Percentiles rank a stretch among this genome's conserved stretches.
Conservation (phyloP, 1,284 basidiomycete genomes). For the Trametes hirsuta region DNA sequence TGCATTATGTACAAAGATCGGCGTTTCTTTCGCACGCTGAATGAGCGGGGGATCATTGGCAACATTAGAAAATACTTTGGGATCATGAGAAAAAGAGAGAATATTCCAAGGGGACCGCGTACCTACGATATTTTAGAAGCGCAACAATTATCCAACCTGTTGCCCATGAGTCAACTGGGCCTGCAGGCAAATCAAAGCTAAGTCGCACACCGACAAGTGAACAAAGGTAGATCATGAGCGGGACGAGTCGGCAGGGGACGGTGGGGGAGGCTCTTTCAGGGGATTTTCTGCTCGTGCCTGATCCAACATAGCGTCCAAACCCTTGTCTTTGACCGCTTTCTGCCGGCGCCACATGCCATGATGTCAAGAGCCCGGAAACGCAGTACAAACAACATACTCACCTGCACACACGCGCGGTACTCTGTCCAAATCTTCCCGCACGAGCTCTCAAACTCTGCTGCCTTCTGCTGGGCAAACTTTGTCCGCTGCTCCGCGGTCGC, state of each 20-base stretch:
- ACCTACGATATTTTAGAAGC: too few relatives aligned
- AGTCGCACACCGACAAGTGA: background rate
- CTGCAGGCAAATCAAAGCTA: background rate
- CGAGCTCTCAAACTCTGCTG: constrained; percentile 80
- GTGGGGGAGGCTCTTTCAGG: constrained; percentile 52
- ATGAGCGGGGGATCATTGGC: too few relatives aligned
- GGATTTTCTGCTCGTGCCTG: constrained; percentile 86
- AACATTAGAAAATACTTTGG: too few relatives aligned
- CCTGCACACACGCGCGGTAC: constrained; percentile 83
- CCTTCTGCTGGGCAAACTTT: constrained; percentile 57
- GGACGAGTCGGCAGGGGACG: background rate
- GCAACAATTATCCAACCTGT: too few relatives aligned
- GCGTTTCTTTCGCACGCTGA: too few relatives aligned
- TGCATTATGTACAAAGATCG: too few relatives aligned
- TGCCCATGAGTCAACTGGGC: background rate
- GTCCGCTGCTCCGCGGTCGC: constrained; percentile 46
- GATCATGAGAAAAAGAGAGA: too few relatives aligned
- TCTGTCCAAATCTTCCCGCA: constrained; percentile 82
- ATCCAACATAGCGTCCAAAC: constrained; percentile 74
- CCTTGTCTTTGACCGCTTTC: constrained; percentile 83
- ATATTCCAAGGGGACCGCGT: too few relatives aligned
- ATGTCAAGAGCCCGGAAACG: background rate
- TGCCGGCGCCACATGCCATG: constrained; percentile 36
- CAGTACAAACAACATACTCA: constrained; percentile 32
- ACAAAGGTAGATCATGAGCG: background rate